These are phyloP conservation scores for Diplodia sapinea DNA, from an alignment of 2,329 filamentous ascomycete genomes.

Conservation along the genomic window DNA sequence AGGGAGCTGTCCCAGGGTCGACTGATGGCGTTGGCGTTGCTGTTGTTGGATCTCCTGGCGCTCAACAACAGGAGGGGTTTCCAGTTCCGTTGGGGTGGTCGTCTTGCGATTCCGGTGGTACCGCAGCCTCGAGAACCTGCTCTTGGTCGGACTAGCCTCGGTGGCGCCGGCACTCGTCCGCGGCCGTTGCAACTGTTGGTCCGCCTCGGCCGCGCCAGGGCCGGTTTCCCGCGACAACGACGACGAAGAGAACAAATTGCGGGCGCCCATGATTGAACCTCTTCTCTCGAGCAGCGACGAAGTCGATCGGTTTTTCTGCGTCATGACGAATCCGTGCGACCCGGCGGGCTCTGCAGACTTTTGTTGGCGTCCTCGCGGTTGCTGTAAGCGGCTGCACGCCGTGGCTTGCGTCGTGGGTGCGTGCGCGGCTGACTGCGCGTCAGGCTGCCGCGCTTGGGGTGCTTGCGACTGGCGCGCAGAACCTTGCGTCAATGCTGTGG, in stretches of 20 bases:
- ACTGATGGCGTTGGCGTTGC: not conserved
- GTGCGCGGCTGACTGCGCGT: constrained; percentile 1
- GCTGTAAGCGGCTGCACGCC: not conserved
- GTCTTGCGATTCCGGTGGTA: constrained; percentile 4
- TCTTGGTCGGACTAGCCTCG: constrained; percentile 1
- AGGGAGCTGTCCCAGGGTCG: not conserved
- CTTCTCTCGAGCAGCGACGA: not conserved
- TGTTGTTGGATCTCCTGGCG: not conserved
- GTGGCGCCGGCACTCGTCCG: not conserved
- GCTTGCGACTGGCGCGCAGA: not conserved
- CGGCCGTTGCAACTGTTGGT: not conserved
- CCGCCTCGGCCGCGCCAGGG: not conserved
- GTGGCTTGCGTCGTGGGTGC: not conserved
- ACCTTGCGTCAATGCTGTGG: not conserved
- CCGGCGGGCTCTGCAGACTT: not conserved
- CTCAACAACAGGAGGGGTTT: not conserved
- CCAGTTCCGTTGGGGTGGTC: not conserved
- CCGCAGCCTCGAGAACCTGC: constrained; percentile 8
- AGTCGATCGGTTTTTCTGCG: not conserved
- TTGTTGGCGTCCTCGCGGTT: not conserved
- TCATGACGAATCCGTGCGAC: not conserved
- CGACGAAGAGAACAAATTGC: not conserved
- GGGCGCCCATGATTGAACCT: not conserved
- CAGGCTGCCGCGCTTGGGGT: not conserved
- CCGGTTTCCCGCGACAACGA: not conserved